Conservation (phyloP, 2,329 filamentous ascomycete species). For the Cladophialophora exuberans region DNA sequence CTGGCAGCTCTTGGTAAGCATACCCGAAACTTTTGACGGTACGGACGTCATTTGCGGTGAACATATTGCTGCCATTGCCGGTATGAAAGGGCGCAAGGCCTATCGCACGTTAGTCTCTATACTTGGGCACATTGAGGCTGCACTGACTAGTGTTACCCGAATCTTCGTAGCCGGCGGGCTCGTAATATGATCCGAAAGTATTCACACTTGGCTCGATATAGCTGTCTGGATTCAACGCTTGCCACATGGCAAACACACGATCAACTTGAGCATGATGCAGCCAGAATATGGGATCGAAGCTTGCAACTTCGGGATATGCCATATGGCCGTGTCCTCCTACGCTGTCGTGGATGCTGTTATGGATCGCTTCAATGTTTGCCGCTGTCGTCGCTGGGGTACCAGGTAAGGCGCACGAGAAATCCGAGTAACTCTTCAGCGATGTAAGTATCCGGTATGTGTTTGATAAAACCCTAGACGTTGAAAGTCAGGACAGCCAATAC, state of each 20-base stretch:
- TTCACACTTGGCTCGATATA: conserved; percentile 52
- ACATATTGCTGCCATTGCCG: conserved; percentile 59
- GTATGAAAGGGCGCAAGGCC: conserved; percentile 67
- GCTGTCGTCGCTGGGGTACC: conserved; percentile 13
- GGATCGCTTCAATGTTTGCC: conserved; percentile 48
- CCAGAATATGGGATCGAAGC: conserved; percentile 80
- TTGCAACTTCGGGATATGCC: conserved; percentile 70
- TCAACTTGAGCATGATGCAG: conserved; percentile 77
- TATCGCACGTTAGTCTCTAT: conserved; percentile 14
- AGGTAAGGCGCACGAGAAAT: conserved; percentile 29
- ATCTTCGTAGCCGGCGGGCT: conserved; percentile 24
- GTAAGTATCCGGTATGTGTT: conserved; percentile 37
- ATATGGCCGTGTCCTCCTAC: conserved; percentile 66
- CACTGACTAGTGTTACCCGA: conserved; percentile 26
- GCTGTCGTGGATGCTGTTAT: conserved; percentile 55
- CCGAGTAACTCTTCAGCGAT: conserved; percentile 35
- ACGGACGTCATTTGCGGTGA: conserved; percentile 67
- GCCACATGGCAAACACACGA: conserved; percentile 76
- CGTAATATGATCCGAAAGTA: conserved; percentile 60
- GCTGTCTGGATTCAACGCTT: conserved; percentile 68
- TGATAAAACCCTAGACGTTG: conserved; percentile 19
- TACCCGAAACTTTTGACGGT: conserved; percentile 69
- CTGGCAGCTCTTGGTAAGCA: conserved; percentile 69
- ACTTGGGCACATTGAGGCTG: conserved; percentile 13
- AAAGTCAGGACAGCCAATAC: conserved; percentile 2